Conservation (phyloP, 1,284 basidiomycete genomes). For the Xanthoconium separans region DNA sequence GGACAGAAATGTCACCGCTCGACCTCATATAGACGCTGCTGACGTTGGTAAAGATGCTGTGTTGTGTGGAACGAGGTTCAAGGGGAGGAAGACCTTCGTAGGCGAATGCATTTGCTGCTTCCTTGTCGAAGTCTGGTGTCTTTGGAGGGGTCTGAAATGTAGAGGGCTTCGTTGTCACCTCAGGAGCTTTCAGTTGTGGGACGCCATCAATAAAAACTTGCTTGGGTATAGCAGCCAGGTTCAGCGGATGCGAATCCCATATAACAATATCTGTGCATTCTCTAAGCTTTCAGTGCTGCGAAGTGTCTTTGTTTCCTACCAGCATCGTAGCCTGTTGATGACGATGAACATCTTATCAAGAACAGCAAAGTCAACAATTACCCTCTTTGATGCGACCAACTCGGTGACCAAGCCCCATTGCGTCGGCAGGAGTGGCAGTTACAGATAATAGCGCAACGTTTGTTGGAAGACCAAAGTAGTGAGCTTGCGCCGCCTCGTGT, state of each 20-base stretch:
- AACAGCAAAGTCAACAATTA: not conserved
- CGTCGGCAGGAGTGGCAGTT: slow-evolving; percentile 55
- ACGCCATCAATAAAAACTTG: slow-evolving; percentile 73
- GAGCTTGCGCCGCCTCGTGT: slow-evolving; percentile 66
- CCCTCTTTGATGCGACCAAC: slow-evolving; percentile 50
- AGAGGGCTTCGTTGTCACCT: slow-evolving; percentile 32
- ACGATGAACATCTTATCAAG: not conserved
- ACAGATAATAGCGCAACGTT: slow-evolving; percentile 50
- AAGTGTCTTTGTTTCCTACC: slow-evolving; percentile 25
- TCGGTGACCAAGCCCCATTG: slow-evolving; percentile 61
- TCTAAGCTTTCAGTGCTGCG: not conserved
- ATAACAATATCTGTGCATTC: slow-evolving; percentile 39
- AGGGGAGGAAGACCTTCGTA: slow-evolving; percentile 70
- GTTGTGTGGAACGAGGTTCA: slow-evolving; percentile 31
- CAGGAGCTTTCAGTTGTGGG: slow-evolving; percentile 49
- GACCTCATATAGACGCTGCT: slow-evolving; percentile 12
- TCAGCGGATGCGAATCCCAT: slow-evolving; percentile 56
- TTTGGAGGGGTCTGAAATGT: slow-evolving; percentile 34
- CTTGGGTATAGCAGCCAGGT: slow-evolving; percentile 50
- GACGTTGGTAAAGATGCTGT: slow-evolving; percentile 22
- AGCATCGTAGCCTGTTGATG: slow-evolving; percentile 37
- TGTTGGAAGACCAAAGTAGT: slow-evolving; percentile 50
- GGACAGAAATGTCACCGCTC: slow-evolving; percentile 10
- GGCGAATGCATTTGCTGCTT: slow-evolving; percentile 48
- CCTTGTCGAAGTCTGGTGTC: slow-evolving; percentile 60